Base-by-base conservation (phyloP, 2,329 filamentous ascomycete genomes). In the Paecilomyces sp. region DNA sequence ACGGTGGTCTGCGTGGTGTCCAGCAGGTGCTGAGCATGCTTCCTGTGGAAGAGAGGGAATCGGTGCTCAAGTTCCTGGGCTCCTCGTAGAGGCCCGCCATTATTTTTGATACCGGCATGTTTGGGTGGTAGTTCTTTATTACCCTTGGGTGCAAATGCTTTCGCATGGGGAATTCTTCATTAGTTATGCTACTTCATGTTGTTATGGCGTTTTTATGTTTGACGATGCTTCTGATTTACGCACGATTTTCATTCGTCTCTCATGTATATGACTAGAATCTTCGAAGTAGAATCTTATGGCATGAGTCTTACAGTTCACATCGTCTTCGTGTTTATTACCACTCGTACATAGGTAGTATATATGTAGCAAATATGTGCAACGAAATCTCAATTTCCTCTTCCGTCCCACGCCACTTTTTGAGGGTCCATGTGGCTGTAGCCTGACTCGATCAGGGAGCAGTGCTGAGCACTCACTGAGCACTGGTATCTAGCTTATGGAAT, bases 41-140 rank as follows among this genome's bases (percentile, higher is more conserved):
- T 80, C 91, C 92, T 18, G 88, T 92, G 56, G 86, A 85, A 65
- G 92, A 99, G 82, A 89, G 91, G 74, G 92, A 97, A 77, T 85
- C 89, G 75, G 83, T 95, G 57, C 81, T 96, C 59, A 85, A 82
- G 74, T 82, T 76, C 62, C 69, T 81, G 62, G 67, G 63, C 47
- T 74, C 72, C 22, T 61, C 66, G 61, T 68, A 65, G 61, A 52
- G n/a, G 15, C 31, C n/a, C 1, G 41, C n/a, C 6, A 15, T 5
- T 18, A 18, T n/a, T 47, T 18, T 47, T 47, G 7, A 47, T 47
- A 9, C 8, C 13, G 15, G 41, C 41, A 47, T 47, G n/a, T 15
- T 47, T 47, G n/a, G 41, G 41, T 18, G 41, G 15, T 47, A 6
- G 15, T 47, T 47, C n/a, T 47, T 18, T 47, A 18, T 47, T 28